Conservation (phyloP, 805 yeast species). For the Metschnikowia santaceciliae region DNA sequence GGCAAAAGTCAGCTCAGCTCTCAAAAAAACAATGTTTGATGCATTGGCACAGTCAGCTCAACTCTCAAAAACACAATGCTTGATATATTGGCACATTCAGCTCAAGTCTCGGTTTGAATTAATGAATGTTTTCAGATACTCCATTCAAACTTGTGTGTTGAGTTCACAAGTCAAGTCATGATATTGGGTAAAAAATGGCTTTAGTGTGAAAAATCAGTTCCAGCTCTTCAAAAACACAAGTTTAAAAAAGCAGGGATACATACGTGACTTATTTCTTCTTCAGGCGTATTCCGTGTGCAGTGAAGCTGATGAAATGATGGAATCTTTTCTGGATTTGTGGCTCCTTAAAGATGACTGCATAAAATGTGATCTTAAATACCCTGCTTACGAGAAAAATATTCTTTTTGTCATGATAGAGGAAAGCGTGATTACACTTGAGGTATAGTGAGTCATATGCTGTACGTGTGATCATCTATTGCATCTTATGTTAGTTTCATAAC, state of each 20-base stretch:
- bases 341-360: slow-evolving; percentile 41
- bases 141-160: slow-evolving; percentile 71
- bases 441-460: too few relatives aligned
- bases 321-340: slow-evolving; percentile 68
- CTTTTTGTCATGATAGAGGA: slow-evolving; percentile 73
- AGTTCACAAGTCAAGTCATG: slow-evolving; percentile 84
- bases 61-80: too few relatives aligned
- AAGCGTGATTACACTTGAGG: slow-evolving; percentile 44
- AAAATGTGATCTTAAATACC: slow-evolving; percentile 7
- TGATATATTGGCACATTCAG: too few relatives aligned
- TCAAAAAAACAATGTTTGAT: not conserved
- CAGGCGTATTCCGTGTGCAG: slow-evolving; percentile 56
- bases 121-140: slow-evolving; percentile 56
- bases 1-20: not conserved
- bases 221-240: slow-evolving; percentile 75
- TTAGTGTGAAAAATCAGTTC: slow-evolving; percentile 71
- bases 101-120: not conserved
- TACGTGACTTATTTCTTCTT: slow-evolving; percentile 68
- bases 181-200: slow-evolving; percentile 93
- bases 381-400: slow-evolving; percentile 42
- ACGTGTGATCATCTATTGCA: too few relatives aligned
- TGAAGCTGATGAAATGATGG: slow-evolving; percentile 52
- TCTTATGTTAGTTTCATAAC: too few relatives aligned
- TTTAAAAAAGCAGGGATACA: slow-evolving; percentile 75
- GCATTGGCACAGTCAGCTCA: not conserved